These are phyloP conservation scores for Amniculicola lignicola DNA, from an alignment of 495 filamentous ascomycete genomes.

Conservation along the genomic window DNA sequence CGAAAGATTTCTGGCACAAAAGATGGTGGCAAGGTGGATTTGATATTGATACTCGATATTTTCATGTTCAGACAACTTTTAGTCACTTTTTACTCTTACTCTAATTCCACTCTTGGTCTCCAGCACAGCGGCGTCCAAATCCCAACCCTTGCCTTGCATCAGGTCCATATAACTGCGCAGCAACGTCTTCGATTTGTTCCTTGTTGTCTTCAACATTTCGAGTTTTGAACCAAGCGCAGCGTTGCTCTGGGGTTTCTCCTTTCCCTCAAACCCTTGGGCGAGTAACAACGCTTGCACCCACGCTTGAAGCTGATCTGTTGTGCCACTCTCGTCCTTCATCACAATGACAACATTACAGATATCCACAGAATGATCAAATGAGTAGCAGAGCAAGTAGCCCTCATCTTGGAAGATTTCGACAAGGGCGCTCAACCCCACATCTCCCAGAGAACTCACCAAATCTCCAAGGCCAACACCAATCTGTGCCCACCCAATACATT, in stretches of 20 bases:
- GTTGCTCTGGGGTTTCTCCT: not conserved
- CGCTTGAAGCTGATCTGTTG: conserved; percentile 58
- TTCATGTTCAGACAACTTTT: too few relatives aligned
- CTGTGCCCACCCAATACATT: conserved; percentile 48
- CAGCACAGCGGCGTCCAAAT: not conserved
- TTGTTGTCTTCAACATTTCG: too few relatives aligned
- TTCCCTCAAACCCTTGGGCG: conserved; percentile 38
- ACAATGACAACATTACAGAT: conserved; percentile 56
- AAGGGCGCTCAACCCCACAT: conserved; percentile 44
- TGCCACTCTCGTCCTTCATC: conserved; percentile 57
- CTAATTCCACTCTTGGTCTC: too few relatives aligned
- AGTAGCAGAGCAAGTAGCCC: conserved; percentile 56
- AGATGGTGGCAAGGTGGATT: too few relatives aligned
- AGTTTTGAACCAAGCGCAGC: too few relatives aligned
- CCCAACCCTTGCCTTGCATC: conserved; percentile 2
- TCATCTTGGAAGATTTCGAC: conserved; percentile 51
- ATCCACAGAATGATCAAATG: conserved; percentile 43
- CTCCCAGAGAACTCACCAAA: conserved; percentile 35
- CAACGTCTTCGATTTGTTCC: too few relatives aligned
- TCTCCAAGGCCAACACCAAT: conserved; percentile 50
- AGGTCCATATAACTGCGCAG: too few relatives aligned
- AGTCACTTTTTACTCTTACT: too few relatives aligned
- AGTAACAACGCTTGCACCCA: conserved; percentile 72
- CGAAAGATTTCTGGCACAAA: too few relatives aligned
- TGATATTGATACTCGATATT: too few relatives aligned